Evolutionary conservation across 371 early-diverging fungal genomes (phyloP).

Genomic region (Sanchytrium tribonematis): DNA sequence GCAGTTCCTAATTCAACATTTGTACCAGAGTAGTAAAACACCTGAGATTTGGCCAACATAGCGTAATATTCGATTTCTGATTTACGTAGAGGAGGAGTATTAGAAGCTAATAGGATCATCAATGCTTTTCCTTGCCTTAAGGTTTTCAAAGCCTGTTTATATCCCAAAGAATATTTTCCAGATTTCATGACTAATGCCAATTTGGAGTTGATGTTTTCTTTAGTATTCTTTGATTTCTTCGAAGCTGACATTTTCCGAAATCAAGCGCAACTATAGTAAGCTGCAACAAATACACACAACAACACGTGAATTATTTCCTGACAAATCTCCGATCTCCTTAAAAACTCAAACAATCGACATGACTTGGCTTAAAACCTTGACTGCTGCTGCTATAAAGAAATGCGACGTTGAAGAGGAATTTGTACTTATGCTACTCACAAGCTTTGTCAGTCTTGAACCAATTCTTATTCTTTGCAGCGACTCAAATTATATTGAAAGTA

Average conservation of each 20-base stretch:
- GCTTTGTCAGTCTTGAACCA: too few relatives aligned
- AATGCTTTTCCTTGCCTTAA: conserved; percentile 92
- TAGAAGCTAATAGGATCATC: conserved; percentile 86
- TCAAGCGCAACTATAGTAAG: too few relatives aligned
- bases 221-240: conserved; percentile 4
- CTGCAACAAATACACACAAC: too few relatives aligned
- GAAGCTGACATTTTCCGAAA: conserved; percentile 5
- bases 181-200: conserved; percentile 94
- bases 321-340: too few relatives aligned
- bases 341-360: too few relatives aligned
- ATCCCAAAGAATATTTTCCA: conserved; percentile 87
- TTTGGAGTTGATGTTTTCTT: conserved; percentile 85
- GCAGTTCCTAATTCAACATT: conserved; percentile 97
- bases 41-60: conserved; percentile 96
- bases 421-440: too few relatives aligned
- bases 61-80: conserved; percentile 98
- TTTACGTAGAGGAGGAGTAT: conserved; percentile 95
- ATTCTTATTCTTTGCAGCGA: too few relatives aligned
- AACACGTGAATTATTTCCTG: too few relatives aligned
- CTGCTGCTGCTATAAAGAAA: too few relatives aligned
- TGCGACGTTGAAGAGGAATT: too few relatives aligned
- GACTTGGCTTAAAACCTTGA: too few relatives aligned
- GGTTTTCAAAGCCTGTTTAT: conserved; percentile 89
- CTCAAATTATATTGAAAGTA: too few relatives aligned
- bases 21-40: conserved; percentile 88